Base-by-base conservation (phyloP, 768 basidiomycete species). In the Pisolithus marmoratus region DNA sequence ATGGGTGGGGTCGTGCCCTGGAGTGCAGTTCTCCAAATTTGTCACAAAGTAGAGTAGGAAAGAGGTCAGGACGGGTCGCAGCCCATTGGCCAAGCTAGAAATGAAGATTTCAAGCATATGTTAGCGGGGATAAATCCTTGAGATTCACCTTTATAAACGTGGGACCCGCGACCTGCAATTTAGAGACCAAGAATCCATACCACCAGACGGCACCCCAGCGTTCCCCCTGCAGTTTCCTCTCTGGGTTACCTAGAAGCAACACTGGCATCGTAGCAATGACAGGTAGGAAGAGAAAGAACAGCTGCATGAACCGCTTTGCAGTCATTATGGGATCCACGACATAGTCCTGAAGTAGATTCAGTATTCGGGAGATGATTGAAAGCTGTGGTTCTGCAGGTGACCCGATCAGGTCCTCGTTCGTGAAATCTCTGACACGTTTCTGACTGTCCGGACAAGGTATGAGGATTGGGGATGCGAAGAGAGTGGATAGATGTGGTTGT, bases 171-270 rank as follows among this genome's bases (percentile, higher is more conserved):
- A 83, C 74, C 70, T 94, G 85, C 96, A 99, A 98, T 66, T 85
- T 86, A 41, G 70, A 72, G 7, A 93, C 91, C 15, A 99, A 73
- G 48, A 91, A 78, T n/a, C 77, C 80, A 64, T 97, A 98, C 96
- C 96, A 99, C 95, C 93, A 96, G 3, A 94, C 78, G 1, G 92
- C 93, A 36, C 93, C 93, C 91, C 91, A 93, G 60, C 82, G 79
- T 56, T 94, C 92, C 15, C 88, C 87, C 12, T 77, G 78, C 42
- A 82, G 72, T 45, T 71, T 69, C 41, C 72, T 72, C 49, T 81
- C 75, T 19, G 77, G 78, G 31, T 68, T 73, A 19, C 84, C 88
- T 8, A 85, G 71, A 23, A 94, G 73, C 19, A 98, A 73, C 83
- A 97, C 89, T 0, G 95, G 94, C 46, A 83, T 79, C 2, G 83